Conservation (phyloP, 768 basidiomycete genomes). For the Leccinum obscurum region DNA sequence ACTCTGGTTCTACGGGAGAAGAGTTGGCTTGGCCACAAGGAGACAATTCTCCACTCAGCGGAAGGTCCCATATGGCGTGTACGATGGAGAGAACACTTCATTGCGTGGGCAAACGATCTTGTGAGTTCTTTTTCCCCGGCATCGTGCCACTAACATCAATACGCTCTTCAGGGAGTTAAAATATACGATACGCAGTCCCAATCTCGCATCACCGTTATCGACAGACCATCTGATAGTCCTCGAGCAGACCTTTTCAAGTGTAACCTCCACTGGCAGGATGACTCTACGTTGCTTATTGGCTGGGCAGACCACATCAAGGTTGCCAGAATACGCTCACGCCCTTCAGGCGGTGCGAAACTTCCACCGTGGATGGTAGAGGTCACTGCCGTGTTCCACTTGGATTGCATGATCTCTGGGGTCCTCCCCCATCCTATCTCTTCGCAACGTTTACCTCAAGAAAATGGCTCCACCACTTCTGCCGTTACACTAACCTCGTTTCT, state of each 20-base stretch:
- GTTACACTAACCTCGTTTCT: constrained; percentile 69
- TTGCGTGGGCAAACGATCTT: constrained; percentile 95
- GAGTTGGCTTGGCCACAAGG: constrained; percentile 95
- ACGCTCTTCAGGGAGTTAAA: constrained; percentile 74
- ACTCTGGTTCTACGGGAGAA: constrained; percentile 87
- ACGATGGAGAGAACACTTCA: constrained; percentile 81
- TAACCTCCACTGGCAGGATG: constrained; percentile 89
- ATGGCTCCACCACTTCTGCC: constrained; percentile 21
- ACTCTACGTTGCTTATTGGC: constrained; percentile 83
- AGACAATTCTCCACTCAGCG: constrained; percentile 74
- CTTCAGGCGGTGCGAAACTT: constrained; percentile 45
- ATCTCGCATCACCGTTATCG: constrained; percentile 81
- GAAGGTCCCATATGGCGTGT: constrained; percentile 96
- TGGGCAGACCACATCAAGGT: constrained; percentile 97
- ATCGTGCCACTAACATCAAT: background rate
- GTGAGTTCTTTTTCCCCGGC: constrained; percentile 42
- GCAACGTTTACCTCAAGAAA: constrained; percentile 18
- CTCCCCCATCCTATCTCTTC: constrained; percentile 64
- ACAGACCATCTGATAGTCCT: constrained; percentile 78
- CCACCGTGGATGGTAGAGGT: constrained; percentile 80
- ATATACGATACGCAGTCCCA: constrained; percentile 84
- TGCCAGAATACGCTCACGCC: constrained; percentile 70
- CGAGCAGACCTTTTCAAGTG: constrained; percentile 95
- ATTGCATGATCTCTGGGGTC: constrained; percentile 94
- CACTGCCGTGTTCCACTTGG: constrained; percentile 87